Conservation (phyloP, 2,329 filamentous ascomycete species). For the Pestalotiopsis fici region DNA sequence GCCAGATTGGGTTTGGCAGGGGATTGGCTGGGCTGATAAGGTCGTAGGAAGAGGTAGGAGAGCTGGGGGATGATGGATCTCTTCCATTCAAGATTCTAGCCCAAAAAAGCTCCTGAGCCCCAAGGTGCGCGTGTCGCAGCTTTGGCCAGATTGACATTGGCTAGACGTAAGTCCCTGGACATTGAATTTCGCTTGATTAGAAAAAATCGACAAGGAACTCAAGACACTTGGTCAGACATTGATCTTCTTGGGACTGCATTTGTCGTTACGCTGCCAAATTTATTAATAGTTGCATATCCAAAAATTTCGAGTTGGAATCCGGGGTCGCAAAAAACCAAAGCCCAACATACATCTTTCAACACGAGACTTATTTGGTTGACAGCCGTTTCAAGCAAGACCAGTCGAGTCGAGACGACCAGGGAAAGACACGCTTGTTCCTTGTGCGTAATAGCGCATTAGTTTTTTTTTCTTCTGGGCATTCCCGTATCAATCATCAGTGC, state of each 20-base stretch:
- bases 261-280: background rate
- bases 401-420: background rate
- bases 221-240: background rate
- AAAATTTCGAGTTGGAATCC: background rate
- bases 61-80: background rate
- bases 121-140: background rate
- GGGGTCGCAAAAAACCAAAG: background rate
- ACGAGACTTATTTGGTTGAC: background rate
- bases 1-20: background rate
- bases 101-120: background rate
- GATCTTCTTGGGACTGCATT: background rate
- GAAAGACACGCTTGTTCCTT: background rate
- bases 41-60: background rate
- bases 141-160: conserved; percentile 2
- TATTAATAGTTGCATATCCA: background rate
- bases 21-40: background rate
- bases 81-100: background rate
- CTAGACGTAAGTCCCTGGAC: background rate
- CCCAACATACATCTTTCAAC: background rate
- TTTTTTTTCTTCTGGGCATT: conserved; percentile 1
- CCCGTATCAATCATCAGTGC: conserved; percentile 1
- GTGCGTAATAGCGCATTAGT: conserved; percentile 8
- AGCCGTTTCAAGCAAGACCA: background rate
- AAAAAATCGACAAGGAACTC: background rate
- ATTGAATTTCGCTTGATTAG: conserved; percentile 1